Base-by-base conservation (phyloP, 148 eudicot species). In the Dianthus caryophyllus region DNA sequence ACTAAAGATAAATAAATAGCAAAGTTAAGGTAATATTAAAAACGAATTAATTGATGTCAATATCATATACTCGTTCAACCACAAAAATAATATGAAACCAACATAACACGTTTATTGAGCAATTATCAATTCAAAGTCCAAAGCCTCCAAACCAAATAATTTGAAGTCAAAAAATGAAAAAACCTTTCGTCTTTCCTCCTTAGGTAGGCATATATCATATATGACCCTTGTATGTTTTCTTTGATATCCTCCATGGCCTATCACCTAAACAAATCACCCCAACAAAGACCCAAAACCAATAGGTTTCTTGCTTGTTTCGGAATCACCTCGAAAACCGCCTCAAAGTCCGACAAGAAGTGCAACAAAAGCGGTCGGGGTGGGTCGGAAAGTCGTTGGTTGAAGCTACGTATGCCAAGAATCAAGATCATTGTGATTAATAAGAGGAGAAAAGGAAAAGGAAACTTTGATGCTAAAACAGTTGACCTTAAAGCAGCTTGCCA, bases 241-340 rank as follows among this genome's bases (percentile, higher is more conserved):
- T 47, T 30, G 5, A 5, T 65, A 26, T n/a, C 24, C 30, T 30
- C 43, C 31, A 66, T 66, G 70, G 76, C 76, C 4, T 16, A 65
- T 17, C 48, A 58, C 58, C 66, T 58, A 13, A 66, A 66, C 21
- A 58, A 43, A 27, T 2, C 64, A 21, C 55, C 55, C 9, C 69
- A 29, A 55, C 33, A 46, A 30, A 55, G 16, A 65, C 47, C 64
- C 25, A 72, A 31, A 50, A 25, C 21, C 18, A 36, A 38, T 49
- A 36, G 51, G 14, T 39, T 73, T 38, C 43, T 66, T 1, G 26
- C 43, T 50, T 73, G 76, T 66, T 73, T 73, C 27, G 76, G 76
- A 36, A 33, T 66, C 13, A 5, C 30, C 6, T 10, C 64, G 17
- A 72, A 56, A 56, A 15, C 36, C 8, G 29, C 33, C 26, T 41